Base-by-base conservation (phyloP, 257 asterid genomes). In the Solanum chaucha region DNA sequence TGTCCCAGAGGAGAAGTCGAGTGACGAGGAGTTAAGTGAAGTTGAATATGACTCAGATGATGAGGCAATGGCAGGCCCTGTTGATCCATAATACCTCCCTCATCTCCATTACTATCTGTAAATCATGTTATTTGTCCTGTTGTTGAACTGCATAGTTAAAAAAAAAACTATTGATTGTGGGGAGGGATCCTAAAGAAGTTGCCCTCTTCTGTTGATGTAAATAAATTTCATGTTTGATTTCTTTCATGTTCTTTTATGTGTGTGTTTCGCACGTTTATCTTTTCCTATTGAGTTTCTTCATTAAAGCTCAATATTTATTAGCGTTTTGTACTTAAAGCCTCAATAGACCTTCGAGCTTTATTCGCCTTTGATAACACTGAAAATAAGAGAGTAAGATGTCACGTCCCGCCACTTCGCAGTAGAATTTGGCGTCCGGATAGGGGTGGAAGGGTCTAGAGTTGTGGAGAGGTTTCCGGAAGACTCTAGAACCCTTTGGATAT, bases 11-110 rank as follows among this genome's bases (percentile, higher is more conserved):
- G 99, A 96, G 86, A 87, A 90, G 84, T 89, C 95, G 19, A 95
- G 98, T 68, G 99, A 95, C 7, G 98, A 93, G n/a, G 98, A 95
- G 92, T 78, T 94, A 38, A 97, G 95, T 71, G 98, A 96, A 86
- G 94, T 89, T 13, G 99, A 92, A 73, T 92, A 91, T 15, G 97
- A 93, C 81, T 96, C 98, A 3, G 87, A 92, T 30, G 98, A 96
- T 38, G 99, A 96, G 19, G 96, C 90, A 14, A 87, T 95, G 67
- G 93, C 90, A 0, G 99, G 98, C 35, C 90, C 92, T 12, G 97
- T 86, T 65, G 98, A 96, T 92, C 95, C 99, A 41, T 95, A 34
- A 46, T 64, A 17, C 73, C 35, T 26, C 0, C 2, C n/a, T 20
- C 51, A 13, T 81, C 55, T 24, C 48, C 15, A 85, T 74, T 44